Evolutionary conservation across 2,329 filamentous ascomycete species (phyloP), one percentile per base, ranked within the genome.

Genomic region (Aspergillus pseudotamarii): DNA sequence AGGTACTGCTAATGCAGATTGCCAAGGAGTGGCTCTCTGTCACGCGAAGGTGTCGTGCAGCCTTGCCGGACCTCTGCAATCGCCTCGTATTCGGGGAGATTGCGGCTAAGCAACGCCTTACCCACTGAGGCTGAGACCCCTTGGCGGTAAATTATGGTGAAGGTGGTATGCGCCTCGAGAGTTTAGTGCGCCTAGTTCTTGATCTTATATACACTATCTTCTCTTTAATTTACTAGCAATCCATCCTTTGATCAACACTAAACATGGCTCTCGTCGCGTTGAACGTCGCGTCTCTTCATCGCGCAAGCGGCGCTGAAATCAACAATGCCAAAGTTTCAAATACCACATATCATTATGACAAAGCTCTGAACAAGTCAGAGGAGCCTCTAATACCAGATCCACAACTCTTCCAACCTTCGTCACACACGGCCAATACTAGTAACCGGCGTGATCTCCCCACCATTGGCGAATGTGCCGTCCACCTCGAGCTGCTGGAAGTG

Each of bases 401-500:
- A 34, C 26, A 48, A 9, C 21, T 60, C 11, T 60, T 61, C 41
- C n/a, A 57, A 28, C 30, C 54, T 8, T 32, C 30, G 14, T 53
- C 32, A 6, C 19, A 23, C 19, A 19, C 32, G 4, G 32, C 36
- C 23, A 28, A 26, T 3, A 38, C 9, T 34, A 26, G 26, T 0
- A 32, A 38, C 34, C 50, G 14, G 2, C 23, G 10, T 1, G 58
- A 50, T 3, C 59, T 69, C 10, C 66, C 67, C 9, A 59, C 48
- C 4, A 23, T 38, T 34, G 58, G 57, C 6, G 36, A 69, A 54
- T 68, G 66, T 14, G 66, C 66, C 16, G 59, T 65, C 2, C 67
- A 69, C 28, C 51, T 69, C 3, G 64, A 68, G 53, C 63, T 69
- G 34, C 50, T 69, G 4, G 62, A 68, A 54, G 64, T 57, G 6